Evolutionary conservation across 1,139 yeast genomes (phyloP), one percentile per base, ranked within the genome.

Genomic region (Suhomyces bribrorum): DNA sequence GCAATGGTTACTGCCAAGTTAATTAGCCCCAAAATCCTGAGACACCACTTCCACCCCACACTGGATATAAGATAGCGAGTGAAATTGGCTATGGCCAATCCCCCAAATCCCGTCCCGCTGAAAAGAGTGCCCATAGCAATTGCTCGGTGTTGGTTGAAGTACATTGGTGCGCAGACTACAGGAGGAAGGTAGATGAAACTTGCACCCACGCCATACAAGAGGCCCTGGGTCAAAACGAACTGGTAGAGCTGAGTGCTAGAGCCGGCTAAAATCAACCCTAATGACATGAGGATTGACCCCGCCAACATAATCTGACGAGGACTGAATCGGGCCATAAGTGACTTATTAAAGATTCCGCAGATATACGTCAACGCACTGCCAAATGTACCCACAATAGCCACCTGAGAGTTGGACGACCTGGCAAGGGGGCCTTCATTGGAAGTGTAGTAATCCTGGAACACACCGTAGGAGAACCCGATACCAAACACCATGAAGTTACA

Each of bases 21-120:
- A 11, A 65, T 45, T 5, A 67, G 40, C 5, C 71, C 74, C 23
- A 66, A 53, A 7, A 49, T 49, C 27, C 75, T 47, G 32, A 69
- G 45, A n/a, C 69, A 53, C 73, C 73, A 67, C 38, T 54, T 45
- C 71, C 73, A 69, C 1, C 70, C 73, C 7, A 67, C 43, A 2
- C 43, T 25, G 3, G 58, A 44, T 28, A 69, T 50, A 20, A 69
- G 52, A 14, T 41, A 51, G 23, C 67, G 48, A 1, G 66, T 53
- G 5, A 67, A 39, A 5, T 68, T 62, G 1, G 73, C 73, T 49
- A 68, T 47, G 0, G 57, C 60, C 30, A 70, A 52, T 2, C 70
- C 75, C 4, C 76, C 76, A 31, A 69, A 49, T 5, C 75, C 75
- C 0, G 74, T 61, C 2, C 76, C 76, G 8, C 71, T 53, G 40